These are phyloP conservation scores for Paraphoma chrysanthemicola DNA, from an alignment of 2,329 filamentous ascomycete genomes.

Conservation along the genomic window DNA sequence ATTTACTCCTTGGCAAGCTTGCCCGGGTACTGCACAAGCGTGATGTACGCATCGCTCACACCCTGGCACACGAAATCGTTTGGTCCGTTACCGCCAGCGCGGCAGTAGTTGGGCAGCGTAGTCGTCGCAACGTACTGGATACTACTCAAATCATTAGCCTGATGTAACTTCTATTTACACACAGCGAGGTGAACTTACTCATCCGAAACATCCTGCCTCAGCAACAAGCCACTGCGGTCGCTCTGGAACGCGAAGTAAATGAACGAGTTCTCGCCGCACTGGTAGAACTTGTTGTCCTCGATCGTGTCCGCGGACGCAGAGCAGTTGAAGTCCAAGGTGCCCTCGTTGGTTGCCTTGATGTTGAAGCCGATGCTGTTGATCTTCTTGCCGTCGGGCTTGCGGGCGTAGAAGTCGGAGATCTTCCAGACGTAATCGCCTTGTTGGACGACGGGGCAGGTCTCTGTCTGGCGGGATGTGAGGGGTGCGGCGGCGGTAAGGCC, in stretches of 20 bases:
- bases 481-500: slow-evolving; percentile 18
- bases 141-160: background rate
- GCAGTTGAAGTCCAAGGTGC: slow-evolving; percentile 18
- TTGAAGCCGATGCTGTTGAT: slow-evolving; percentile 24
- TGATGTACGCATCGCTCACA: slow-evolving; percentile 64
- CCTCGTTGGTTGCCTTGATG: slow-evolving; percentile 21
- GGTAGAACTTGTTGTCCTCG: slow-evolving; percentile 16
- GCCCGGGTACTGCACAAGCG: slow-evolving; percentile 17
- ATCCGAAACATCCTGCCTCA: slow-evolving; percentile 18
- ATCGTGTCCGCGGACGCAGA: slow-evolving; percentile 4
- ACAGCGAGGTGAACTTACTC: slow-evolving; percentile 7
- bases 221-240: slow-evolving; percentile 18
- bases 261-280: slow-evolving; percentile 17
- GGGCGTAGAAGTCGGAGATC: slow-evolving; percentile 21
- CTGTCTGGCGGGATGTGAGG: slow-evolving; percentile 11
- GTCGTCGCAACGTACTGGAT: slow-evolving; percentile 18
- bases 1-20: background rate
- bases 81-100: slow-evolving; percentile 35
- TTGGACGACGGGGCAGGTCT: slow-evolving; percentile 10
- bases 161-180: background rate
- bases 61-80: slow-evolving; percentile 76
- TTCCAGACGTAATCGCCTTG: slow-evolving; percentile 29
- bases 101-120: slow-evolving; percentile 20
- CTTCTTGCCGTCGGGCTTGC: slow-evolving; percentile 25
- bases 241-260: slow-evolving; percentile 20